Conservation (phyloP, 2,329 filamentous ascomycete species). For the Colletotrichum eremochloae region DNA sequence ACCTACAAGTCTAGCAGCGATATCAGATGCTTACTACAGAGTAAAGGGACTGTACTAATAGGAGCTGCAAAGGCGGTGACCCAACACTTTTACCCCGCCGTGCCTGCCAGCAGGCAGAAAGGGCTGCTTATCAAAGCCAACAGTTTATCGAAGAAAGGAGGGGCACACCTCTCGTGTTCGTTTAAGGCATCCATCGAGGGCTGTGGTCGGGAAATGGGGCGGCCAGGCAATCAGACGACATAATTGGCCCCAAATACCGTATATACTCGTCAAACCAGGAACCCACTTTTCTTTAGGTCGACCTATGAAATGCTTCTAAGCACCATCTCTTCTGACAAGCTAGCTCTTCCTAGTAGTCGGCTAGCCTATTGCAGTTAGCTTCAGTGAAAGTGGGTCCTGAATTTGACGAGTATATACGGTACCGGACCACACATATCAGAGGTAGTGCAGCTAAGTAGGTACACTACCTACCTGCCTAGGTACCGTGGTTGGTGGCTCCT, state of each 20-base stretch:
- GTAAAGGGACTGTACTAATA: too few species aligned
- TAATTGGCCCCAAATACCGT: slow-evolving; percentile 15
- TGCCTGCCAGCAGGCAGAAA: neutral
- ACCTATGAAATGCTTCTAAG: too few species aligned
- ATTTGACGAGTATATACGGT: too few species aligned
- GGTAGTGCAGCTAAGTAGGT: neutral
- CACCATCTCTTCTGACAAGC: too few species aligned
- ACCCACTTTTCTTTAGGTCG: too few species aligned
- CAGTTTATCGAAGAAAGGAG: neutral
- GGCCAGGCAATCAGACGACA: neutral
- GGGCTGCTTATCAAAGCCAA: slow-evolving; percentile 13
- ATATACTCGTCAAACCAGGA: too few species aligned
- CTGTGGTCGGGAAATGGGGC: neutral
- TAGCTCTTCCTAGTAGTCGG: too few species aligned
- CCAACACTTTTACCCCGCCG: slow-evolving; percentile 18
- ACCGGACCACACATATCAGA: slow-evolving; percentile 4
- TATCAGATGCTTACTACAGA: neutral
- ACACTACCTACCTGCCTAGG: neutral
- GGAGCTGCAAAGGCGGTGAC: neutral
- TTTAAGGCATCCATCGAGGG: slow-evolving; percentile 6
- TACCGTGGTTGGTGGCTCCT: neutral
- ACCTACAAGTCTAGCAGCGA: slow-evolving; percentile 7
- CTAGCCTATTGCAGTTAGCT: too few species aligned
- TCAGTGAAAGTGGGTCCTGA: too few species aligned
- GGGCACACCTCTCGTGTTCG: slow-evolving; percentile 29